These are phyloP conservation scores for Aspergillus pseudotamarii DNA, from an alignment of 2,329 filamentous ascomycete genomes.

Conservation along the genomic window DNA sequence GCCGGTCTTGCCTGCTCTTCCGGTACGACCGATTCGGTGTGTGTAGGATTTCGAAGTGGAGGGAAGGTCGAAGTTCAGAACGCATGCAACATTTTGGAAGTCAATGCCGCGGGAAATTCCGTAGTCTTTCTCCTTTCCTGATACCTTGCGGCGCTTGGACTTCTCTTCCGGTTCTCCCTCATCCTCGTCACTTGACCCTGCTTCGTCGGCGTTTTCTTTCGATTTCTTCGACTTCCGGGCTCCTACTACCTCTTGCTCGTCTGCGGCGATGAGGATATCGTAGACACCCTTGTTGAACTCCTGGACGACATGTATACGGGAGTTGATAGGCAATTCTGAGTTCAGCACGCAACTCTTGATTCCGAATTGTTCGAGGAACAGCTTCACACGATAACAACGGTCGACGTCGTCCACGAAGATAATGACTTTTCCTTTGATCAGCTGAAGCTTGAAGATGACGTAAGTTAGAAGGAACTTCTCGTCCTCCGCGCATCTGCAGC, in stretches of 20 bases:
- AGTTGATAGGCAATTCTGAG: slow-evolving; percentile 91
- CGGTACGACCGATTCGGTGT: slow-evolving; percentile 94
- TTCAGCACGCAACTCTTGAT: slow-evolving; percentile 93
- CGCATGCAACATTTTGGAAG: slow-evolving; percentile 91
- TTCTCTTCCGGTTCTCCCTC: slow-evolving; percentile 35
- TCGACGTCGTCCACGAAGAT: slow-evolving; percentile 86
- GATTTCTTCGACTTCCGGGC: slow-evolving; percentile 41
- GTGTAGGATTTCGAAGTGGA: slow-evolving; percentile 87
- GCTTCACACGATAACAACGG: slow-evolving; percentile 84
- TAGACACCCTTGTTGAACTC: slow-evolving; percentile 97
- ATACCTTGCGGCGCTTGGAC: slow-evolving; percentile 65
- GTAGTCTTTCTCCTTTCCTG: slow-evolving; percentile 78
- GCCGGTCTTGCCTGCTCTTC: slow-evolving; percentile 84
- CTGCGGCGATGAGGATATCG: slow-evolving; percentile 95
- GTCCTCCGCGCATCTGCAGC: slow-evolving; percentile 78
- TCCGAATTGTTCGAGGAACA: slow-evolving; percentile 96
- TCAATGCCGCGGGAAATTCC: slow-evolving; percentile 96
- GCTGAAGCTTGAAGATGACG: slow-evolving; percentile 90
- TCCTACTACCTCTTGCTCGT: slow-evolving; percentile 83
- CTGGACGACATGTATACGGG: slow-evolving; percentile 88
- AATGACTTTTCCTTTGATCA: slow-evolving; percentile 90
- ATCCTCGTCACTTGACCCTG: slow-evolving; percentile 44
- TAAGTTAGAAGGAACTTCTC: slow-evolving; percentile 94
- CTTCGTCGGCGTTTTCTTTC: slow-evolving; percentile 28
- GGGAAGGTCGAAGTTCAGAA: slow-evolving; percentile 96